A percentile compares a stretch with the other conserved stretches of the same genome.
Evolutionary conservation across 148 eudicot genomes (phyloP).

Genomic region (Polygonum aviculare): DNA sequence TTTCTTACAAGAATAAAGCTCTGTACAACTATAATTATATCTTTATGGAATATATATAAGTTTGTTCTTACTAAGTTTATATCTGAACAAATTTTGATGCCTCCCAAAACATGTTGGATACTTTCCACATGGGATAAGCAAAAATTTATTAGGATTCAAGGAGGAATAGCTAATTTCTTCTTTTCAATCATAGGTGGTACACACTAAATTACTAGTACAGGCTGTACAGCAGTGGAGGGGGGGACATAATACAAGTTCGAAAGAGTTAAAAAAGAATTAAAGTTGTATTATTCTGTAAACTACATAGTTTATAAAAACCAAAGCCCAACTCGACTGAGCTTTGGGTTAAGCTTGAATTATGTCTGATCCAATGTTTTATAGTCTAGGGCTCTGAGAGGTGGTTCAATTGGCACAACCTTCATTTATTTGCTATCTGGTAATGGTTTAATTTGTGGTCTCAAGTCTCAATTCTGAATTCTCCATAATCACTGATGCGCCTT

Average conservation of each 20-base stretch:
- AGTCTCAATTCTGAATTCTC: background rate
- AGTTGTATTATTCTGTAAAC: no score
- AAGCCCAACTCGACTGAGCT: background rate
- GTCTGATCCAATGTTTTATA: no score
- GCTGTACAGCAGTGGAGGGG: no score
- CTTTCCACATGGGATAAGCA: no score
- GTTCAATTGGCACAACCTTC: background rate
- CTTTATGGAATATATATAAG: background rate
- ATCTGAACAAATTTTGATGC: background rate
- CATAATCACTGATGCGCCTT: background rate
- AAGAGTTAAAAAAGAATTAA: no score
- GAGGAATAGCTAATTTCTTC: no score
- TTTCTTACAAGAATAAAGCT: background rate
- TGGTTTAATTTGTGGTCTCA: background rate
- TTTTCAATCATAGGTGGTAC: no score
- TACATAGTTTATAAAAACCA: background rate
- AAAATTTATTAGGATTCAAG: no score
- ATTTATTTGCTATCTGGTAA: background rate
- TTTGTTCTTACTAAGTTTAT: background rate
- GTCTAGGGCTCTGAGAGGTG: no score
- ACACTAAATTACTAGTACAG: no score
- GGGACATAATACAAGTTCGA: no score
- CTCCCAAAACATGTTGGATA: background rate
- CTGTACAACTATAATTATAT: background rate
- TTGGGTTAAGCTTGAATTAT: background rate